These are phyloP conservation scores for Leccinum barrowsii DNA, from an alignment of 768 basidiomycete genomes.

Conservation along the genomic window DNA sequence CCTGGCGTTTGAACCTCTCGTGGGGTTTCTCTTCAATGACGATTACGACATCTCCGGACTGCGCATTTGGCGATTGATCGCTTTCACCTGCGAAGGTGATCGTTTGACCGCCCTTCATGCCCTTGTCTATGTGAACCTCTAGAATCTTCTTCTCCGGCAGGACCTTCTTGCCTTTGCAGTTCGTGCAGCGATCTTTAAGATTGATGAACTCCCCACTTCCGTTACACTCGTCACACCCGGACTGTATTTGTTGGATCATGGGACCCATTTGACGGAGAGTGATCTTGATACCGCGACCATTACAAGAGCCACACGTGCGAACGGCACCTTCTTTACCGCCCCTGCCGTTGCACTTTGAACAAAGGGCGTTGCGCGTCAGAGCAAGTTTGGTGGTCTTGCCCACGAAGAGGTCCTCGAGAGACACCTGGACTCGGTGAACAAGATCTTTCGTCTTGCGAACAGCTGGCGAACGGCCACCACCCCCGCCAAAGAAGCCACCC, in stretches of 20 bases:
- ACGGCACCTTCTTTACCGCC: constrained; percentile 98
- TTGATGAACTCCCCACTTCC: constrained; percentile 97
- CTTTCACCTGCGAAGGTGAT: constrained; percentile 88
- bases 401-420: constrained; percentile 98
- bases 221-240: constrained; percentile 87
- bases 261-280: constrained; percentile 97
- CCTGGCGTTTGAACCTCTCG: constrained; percentile 82
- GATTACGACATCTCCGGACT: constrained; percentile 93
- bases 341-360: constrained; percentile 89
- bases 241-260: constrained; percentile 99
- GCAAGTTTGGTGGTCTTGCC: constrained; percentile 99
- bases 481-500: constrained; percentile 71
- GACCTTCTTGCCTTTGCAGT: constrained; percentile 95
- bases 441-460: constrained; percentile 97
- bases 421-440: constrained; percentile 91
- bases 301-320: constrained; percentile 69
- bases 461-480: constrained; percentile 59
- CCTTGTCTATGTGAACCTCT: constrained; percentile 98
- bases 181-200: constrained; percentile 84
- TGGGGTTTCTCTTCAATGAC: constrained; percentile 92
- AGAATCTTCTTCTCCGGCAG: constrained; percentile 92
- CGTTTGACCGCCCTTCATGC: constrained; percentile 93
- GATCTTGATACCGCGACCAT: constrained; percentile 87
- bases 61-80: constrained; percentile 84
- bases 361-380: constrained; percentile 92